Evolutionary conservation across 768 basidiomycete genomes (phyloP).

Genomic region (Leucocoprinus birnbaumii): DNA sequence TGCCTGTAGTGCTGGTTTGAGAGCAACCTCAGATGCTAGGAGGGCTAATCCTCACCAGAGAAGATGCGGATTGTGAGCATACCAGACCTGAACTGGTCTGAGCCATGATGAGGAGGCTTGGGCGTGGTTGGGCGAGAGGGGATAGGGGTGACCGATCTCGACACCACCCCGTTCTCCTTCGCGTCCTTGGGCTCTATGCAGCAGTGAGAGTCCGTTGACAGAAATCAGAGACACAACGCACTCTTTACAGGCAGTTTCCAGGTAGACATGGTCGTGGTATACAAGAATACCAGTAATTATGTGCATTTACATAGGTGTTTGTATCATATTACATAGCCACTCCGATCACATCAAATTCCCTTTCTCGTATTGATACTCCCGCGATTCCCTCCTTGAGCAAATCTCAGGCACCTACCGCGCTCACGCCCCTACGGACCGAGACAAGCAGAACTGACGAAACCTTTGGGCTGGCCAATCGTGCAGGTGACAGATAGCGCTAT

Average conservation of each 20-base stretch:
- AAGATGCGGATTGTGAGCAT: conserved; percentile 96
- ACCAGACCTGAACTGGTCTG: conserved; percentile 77
- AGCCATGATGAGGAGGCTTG: conserved; percentile 47
- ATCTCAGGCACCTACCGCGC: no score
- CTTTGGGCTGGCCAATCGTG: no score
- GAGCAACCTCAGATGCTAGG: not conserved
- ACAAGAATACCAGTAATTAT: conserved; percentile 6
- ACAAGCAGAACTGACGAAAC: no score
- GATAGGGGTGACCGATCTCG: conserved; percentile 78
- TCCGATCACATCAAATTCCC: conserved; percentile 5
- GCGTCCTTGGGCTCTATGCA: conserved; percentile 61
- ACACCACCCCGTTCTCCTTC: conserved; percentile 68
- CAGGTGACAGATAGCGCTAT: no score
- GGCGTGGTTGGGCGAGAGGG: conserved; percentile 82
- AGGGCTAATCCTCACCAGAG: conserved; percentile 56
- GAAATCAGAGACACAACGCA: conserved; percentile 19
- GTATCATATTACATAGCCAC: conserved; percentile 12
- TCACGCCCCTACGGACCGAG: no score
- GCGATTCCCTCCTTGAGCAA: no score
- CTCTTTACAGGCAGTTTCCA: conserved; percentile 52
- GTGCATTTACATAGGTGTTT: conserved; percentile 1
- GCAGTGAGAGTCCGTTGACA: conserved; percentile 5
- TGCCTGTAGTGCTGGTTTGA: conserved; percentile 43
- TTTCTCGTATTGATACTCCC: no score
- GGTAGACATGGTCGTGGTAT: conserved; percentile 41